These are phyloP conservation scores for Podosphaera aphanis DNA, from an alignment of 2,329 filamentous ascomycete genomes.

Conservation along the genomic window DNA sequence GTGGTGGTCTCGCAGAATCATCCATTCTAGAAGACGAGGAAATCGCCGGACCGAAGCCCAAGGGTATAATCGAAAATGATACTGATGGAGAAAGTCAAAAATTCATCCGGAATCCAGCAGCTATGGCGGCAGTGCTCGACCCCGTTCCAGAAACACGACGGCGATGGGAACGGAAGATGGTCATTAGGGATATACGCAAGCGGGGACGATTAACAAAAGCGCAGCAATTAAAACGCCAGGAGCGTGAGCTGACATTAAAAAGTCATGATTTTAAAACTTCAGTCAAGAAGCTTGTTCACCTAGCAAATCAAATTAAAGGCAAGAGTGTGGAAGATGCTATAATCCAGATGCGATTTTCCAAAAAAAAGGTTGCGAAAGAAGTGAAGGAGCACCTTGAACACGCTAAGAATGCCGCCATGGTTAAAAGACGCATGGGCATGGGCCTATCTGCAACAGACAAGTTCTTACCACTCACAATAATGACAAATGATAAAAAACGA, in stretches of 20 bases:
- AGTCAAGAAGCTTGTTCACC: constrained; percentile 70
- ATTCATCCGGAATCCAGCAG: constrained; percentile 21
- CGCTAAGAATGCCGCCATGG: constrained; percentile 61
- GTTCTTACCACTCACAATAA: constrained; percentile 31
- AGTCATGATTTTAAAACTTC: constrained; percentile 60
- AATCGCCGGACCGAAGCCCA: constrained; percentile 9
- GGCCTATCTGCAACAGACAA: constrained; percentile 15
- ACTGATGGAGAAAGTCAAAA: not conserved
- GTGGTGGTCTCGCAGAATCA: constrained; percentile 22
- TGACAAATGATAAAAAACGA: constrained; percentile 51
- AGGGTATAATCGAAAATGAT: constrained; percentile 9
- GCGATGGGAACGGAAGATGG: constrained; percentile 64
- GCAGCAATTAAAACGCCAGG: constrained; percentile 42
- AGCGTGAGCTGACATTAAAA: constrained; percentile 31
- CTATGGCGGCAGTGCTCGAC: constrained; percentile 42
- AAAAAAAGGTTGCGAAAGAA: constrained; percentile 75
- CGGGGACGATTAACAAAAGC: constrained; percentile 41
- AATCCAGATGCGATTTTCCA: constrained; percentile 80
- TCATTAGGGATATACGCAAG: constrained; percentile 49
- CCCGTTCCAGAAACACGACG: constrained; percentile 49
- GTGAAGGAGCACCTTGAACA: constrained; percentile 57
- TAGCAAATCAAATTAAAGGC: constrained; percentile 72
- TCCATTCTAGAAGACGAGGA: constrained; percentile 29
- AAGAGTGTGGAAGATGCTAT: constrained; percentile 91
- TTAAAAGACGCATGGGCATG: constrained; percentile 66